Conservation (phyloP, 169 alveolate genomes). For the Perkinsus olseni region DNA sequence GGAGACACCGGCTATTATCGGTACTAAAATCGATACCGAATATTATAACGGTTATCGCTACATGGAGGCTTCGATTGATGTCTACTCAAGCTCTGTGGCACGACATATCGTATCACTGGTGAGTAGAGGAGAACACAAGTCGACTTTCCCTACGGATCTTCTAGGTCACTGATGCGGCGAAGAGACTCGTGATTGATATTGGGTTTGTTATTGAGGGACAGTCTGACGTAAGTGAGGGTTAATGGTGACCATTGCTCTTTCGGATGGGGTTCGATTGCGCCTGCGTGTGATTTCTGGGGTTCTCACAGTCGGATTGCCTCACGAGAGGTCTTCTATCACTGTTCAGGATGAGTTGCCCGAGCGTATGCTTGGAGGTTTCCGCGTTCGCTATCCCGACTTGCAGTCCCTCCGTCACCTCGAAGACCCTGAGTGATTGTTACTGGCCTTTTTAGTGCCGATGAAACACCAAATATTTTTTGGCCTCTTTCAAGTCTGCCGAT, state of each 20-base stretch:
- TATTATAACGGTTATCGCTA: background rate
- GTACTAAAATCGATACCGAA: background rate
- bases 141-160: too few relatives aligned
- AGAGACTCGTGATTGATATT: background rate
- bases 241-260: too few relatives aligned
- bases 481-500: too few relatives aligned
- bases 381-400: background rate
- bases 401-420: background rate
- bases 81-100: background rate
- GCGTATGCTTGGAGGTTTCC: background rate
- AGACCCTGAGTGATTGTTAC: background rate
- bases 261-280: too few relatives aligned
- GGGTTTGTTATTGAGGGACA: background rate
- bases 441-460: background rate
- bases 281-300: too few relatives aligned
- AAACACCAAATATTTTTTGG: too few relatives aligned
- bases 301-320: too few relatives aligned
- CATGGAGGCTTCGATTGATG: background rate
- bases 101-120: background rate
- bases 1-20: background rate
- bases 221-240: background rate
- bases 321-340: too few relatives aligned
- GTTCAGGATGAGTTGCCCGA: background rate
- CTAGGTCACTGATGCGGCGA: background rate
- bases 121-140: too few relatives aligned